Conservation (phyloP, 129 eudicot species). For the Escallonia herrerae region DNA sequence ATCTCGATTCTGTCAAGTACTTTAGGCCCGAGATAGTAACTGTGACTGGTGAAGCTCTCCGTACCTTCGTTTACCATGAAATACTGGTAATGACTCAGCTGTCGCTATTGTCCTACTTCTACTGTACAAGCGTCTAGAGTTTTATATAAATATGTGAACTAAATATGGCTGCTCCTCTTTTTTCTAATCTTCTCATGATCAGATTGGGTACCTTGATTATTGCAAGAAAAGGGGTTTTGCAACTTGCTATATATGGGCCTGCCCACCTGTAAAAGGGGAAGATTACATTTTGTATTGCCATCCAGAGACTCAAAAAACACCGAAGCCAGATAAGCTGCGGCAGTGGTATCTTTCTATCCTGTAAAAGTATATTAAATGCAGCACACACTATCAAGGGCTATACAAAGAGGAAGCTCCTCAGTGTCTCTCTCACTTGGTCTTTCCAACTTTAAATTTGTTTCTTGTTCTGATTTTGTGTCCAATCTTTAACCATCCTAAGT, state of each 20-base stretch:
- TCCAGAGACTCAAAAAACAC: slow-evolving; percentile 79
- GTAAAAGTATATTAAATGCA: too few relatives aligned
- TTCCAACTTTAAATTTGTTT: too few relatives aligned
- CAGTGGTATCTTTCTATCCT: slow-evolving; percentile 45
- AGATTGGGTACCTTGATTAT: slow-evolving; percentile 90
- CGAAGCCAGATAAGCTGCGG: slow-evolving; percentile 64
- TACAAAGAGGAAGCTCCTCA: too few relatives aligned
- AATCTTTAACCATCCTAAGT: not conserved
- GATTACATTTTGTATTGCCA: slow-evolving; percentile 84
- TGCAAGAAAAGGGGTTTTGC: slow-evolving; percentile 82
- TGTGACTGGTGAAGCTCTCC: slow-evolving; percentile 67
- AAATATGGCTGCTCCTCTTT: not conserved
- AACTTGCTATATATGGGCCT: slow-evolving; percentile 91
- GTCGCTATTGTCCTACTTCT: not conserved
- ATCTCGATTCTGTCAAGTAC: slow-evolving; percentile 86
- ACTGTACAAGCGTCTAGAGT: not conserved
- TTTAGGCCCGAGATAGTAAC: slow-evolving; percentile 65
- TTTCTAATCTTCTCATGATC: slow-evolving; percentile 9
- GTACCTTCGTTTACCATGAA: slow-evolving; percentile 89
- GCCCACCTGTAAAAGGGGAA: slow-evolving; percentile 83
- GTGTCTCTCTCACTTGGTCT: too few relatives aligned
- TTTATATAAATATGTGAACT: slow-evolving; percentile 2
- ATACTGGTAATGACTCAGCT: slow-evolving; percentile 47
- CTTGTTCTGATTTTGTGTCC: too few relatives aligned
- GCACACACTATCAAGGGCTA: too few relatives aligned